Evolutionary conservation across 2,329 filamentous ascomycete species (phyloP).

Genomic region (Aureobasidium sp.): DNA sequence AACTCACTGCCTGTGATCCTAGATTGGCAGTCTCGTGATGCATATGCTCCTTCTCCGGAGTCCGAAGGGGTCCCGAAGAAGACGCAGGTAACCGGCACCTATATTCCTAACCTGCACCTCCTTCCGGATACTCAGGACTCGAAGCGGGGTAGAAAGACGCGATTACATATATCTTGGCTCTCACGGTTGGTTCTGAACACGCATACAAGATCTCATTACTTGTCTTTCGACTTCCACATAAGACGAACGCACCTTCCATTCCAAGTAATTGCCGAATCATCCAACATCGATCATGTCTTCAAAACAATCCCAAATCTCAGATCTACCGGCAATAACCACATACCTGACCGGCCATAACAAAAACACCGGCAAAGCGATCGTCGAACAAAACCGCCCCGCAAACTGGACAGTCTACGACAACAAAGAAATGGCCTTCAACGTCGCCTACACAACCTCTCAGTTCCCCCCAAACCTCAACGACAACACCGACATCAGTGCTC

Average conservation of each 20-base stretch:
- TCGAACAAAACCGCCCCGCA: conserved; percentile 35
- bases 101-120: neutral
- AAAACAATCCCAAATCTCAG: conserved; percentile 32
- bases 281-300: conserved; percentile 25
- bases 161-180: neutral
- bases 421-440: conserved; percentile 54
- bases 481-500: conserved; percentile 53
- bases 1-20: too few species aligned
- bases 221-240: neutral
- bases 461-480: conserved; percentile 54
- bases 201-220: too few species aligned
- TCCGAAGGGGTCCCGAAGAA: conserved; percentile 4
- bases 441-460: conserved; percentile 56
- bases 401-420: conserved; percentile 39
- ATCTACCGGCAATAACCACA: conserved; percentile 36
- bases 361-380: conserved; percentile 37
- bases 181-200: neutral
- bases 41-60: neutral
- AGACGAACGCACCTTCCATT: neutral
- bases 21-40: too few species aligned
- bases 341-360: conserved; percentile 39
- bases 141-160: neutral
- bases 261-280: neutral
- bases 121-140: neutral
- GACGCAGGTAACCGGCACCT: neutral